Percentiles rank a stretch among this genome's conserved stretches.
Conservation (phyloP, 192 early-diverging fungal species). For the Tieghemiomyces parasiticus region DNA sequence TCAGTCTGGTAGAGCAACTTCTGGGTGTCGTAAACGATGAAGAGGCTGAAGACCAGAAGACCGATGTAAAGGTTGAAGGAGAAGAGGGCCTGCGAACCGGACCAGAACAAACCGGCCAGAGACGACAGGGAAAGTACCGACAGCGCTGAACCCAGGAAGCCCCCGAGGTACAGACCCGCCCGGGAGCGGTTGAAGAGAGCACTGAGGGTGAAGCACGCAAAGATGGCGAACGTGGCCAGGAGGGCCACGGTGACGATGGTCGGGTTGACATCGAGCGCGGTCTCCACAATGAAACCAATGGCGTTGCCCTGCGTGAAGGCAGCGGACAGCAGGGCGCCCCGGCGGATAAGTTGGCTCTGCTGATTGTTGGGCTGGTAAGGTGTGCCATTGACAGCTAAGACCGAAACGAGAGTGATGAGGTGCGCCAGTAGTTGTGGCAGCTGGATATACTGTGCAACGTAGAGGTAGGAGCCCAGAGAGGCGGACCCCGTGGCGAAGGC, state of each 20-base stretch:
- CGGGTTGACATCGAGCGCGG: slow-evolving; percentile 15
- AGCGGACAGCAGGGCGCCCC: slow-evolving; percentile 4
- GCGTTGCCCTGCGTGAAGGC: slow-evolving; percentile 16
- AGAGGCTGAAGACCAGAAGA: slow-evolving; percentile 29
- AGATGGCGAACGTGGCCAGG: slow-evolving; percentile 26
- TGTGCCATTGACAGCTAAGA: background rate
- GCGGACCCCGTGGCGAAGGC: background rate
- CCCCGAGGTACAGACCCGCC: slow-evolving; percentile 19
- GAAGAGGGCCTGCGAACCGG: slow-evolving; percentile 21
- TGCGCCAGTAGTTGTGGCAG: background rate
- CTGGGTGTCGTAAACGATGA: slow-evolving; percentile 41
- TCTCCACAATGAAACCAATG: slow-evolving; percentile 14
- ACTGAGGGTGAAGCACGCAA: slow-evolving; percentile 28
- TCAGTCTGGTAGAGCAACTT: slow-evolving; percentile 30
- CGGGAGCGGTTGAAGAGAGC: slow-evolving; percentile 22
- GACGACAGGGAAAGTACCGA: slow-evolving; percentile 19
- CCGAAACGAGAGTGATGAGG: background rate
- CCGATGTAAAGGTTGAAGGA: slow-evolving; percentile 33
- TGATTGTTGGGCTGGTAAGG: background rate
- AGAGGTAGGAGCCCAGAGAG: background rate
- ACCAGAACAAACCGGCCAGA: slow-evolving; percentile 23
- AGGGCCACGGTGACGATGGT: slow-evolving; percentile 18
- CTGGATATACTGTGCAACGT: background rate
- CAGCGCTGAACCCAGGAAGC: slow-evolving; percentile 18
- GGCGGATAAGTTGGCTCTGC: too few relatives aligned